phyloP scores from a whole-genome alignment of 176 grass and related monocot species.

The Lolium rigidum region DNA sequence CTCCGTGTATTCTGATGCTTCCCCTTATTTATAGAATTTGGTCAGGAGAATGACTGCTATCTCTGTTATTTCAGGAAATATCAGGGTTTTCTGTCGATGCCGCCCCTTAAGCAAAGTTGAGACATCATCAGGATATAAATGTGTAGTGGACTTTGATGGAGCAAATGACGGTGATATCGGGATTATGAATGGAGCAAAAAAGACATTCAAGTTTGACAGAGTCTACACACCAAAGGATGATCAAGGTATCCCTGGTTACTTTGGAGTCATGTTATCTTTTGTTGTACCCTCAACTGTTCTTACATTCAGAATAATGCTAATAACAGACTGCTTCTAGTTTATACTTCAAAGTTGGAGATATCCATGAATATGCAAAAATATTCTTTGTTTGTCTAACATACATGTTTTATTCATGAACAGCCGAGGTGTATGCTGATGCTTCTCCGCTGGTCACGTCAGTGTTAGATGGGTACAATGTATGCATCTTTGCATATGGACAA shows the following conservation, averaged over 20 bases:
- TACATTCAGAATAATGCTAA: background rate
- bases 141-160: constrained; percentile 78
- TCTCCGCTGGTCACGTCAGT: constrained; percentile 95
- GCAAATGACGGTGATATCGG: constrained; percentile 85
- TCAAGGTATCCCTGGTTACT: constrained; percentile 63
- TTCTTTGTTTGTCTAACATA: constrained; percentile 42
- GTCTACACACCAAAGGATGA: constrained; percentile 81
- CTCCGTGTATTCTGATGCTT: constrained; percentile 28
- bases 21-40: constrained; percentile 17
- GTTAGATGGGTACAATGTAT: constrained; percentile 96
- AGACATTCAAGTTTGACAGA: constrained; percentile 86
- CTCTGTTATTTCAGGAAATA: constrained; percentile 73
- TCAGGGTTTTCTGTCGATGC: constrained; percentile 93
- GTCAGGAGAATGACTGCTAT: background rate
- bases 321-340: background rate
- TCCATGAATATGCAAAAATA: background rate
- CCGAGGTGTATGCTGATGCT: constrained; percentile 83
- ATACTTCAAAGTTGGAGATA: background rate
- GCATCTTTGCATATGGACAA: constrained; percentile 99
- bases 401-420: constrained; percentile 64
- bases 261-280: constrained; percentile 5
- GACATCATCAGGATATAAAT: constrained; percentile 60
- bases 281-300: background rate
- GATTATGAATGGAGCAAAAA: constrained; percentile 67
- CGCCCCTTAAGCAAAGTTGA: constrained; percentile 88